Conservation (phyloP, 495 filamentous ascomycete genomes). For the Acidiella bohemica region DNA sequence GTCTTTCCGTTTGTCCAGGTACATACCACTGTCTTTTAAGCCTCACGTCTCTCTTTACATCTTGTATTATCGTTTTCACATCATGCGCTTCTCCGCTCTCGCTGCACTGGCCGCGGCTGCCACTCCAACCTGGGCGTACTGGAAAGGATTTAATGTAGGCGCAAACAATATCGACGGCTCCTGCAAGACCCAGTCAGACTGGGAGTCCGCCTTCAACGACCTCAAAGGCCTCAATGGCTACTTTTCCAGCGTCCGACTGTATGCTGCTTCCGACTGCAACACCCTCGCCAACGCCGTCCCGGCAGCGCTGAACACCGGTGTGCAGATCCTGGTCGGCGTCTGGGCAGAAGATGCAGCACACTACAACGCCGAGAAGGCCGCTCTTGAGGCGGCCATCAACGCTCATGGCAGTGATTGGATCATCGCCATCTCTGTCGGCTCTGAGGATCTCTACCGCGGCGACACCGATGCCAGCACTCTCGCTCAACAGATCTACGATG, state of each 20-base stretch:
- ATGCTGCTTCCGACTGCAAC: conserved; percentile 42
- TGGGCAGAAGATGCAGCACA: conserved; percentile 38
- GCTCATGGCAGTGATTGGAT: conserved; percentile 37
- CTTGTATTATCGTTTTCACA: conserved; percentile 1
- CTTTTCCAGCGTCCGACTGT: conserved; percentile 38
- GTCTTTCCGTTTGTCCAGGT: not conserved
- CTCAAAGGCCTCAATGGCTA: conserved; percentile 35
- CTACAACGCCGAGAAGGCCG: conserved; percentile 37
- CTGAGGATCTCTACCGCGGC: conserved; percentile 42
- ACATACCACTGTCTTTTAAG: not conserved
- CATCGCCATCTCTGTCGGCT: conserved; percentile 39
- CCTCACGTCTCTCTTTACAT: no score
- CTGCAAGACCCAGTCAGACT: conserved; percentile 39
- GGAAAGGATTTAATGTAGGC: conserved; percentile 38
- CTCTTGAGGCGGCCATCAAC: conserved; percentile 33
- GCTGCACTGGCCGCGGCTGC: conserved; percentile 12
- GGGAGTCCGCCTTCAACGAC: conserved; percentile 34
- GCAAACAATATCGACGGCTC: conserved; percentile 32
- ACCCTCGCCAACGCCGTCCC: conserved; percentile 38
- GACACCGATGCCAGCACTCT: conserved; percentile 33
- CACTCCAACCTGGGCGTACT: conserved; percentile 21
- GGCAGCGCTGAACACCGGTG: conserved; percentile 38
- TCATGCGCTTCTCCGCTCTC: conserved; percentile 14
- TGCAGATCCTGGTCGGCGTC: conserved; percentile 38
- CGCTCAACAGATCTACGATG: conserved; percentile 37